Percentiles rank a stretch among this genome's conserved stretches.
Conservation (phyloP, 768 basidiomycete species). For the Suillus tomentosus region DNA sequence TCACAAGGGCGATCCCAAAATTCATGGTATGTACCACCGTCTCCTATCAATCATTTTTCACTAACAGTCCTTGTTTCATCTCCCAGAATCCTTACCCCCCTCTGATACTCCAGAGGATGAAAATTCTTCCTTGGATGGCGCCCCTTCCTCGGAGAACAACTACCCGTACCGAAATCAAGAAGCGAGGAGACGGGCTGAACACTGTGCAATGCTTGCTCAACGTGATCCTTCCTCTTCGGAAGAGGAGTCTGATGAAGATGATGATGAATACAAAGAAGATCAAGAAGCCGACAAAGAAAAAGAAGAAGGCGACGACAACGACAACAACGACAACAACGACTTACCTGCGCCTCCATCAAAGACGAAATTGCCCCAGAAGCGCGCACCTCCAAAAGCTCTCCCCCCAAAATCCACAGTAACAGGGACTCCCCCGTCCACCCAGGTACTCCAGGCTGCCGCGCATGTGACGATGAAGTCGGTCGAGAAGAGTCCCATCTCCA, state of each 20-base stretch:
- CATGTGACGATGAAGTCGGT: too few species aligned
- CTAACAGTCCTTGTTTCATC: background rate
- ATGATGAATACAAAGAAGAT: background rate
- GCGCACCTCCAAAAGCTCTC: background rate
- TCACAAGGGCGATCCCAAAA: background rate
- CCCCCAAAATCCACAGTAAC: background rate
- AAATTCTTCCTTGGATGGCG: too few species aligned
- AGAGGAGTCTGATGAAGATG: background rate
- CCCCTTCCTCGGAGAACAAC: too few species aligned
- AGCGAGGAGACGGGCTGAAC: background rate
- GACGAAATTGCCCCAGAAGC: too few species aligned
- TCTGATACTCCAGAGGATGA: background rate
- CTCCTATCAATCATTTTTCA: background rate
- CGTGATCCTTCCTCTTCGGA: background rate
- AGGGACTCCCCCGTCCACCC: background rate
- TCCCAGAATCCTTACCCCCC: background rate
- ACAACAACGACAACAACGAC: too few species aligned
- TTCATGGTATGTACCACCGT: background rate
- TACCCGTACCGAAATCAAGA: too few species aligned
- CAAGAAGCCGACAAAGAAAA: background rate
- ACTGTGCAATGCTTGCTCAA: background rate
- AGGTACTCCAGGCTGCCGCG: too few species aligned
- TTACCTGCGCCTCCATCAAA: background rate
- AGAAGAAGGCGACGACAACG: background rate
- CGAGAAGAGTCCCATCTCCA: too few species aligned